Conservation (phyloP, 2,329 filamentous ascomycete genomes). For the Colletotrichum destructivum region DNA sequence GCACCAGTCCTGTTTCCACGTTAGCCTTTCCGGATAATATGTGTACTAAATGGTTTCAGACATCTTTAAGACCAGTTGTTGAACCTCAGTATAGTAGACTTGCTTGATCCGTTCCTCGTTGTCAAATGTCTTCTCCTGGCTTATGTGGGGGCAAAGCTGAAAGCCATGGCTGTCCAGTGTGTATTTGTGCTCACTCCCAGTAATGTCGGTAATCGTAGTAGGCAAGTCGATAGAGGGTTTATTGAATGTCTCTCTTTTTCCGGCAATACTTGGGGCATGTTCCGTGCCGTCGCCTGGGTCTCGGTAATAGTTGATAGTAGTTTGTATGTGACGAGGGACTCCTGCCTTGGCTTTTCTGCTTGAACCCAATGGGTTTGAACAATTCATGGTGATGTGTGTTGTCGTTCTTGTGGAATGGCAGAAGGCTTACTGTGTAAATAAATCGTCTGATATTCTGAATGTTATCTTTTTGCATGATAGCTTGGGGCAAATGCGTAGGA, state of each 20-base stretch:
- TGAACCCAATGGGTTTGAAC: no score
- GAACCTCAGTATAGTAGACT: conserved; percentile 81
- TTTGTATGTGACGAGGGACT: no score
- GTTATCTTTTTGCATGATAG: no score
- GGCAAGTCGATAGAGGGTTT: conserved; percentile 16
- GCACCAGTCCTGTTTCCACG: conserved; percentile 66
- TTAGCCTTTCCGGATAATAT: not conserved
- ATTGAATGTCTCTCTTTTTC: conserved; percentile 46
- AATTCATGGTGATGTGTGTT: no score
- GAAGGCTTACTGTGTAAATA: no score
- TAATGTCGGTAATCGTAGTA: conserved; percentile 51
- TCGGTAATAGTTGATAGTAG: no score
- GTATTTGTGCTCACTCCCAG: conserved; percentile 53
- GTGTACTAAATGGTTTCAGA: conserved; percentile 43
- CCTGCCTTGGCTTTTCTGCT: no score
- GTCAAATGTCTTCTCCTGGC: conserved; percentile 55
- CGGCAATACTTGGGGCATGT: no score
- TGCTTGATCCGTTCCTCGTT: conserved; percentile 75
- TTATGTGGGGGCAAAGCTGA: conserved; percentile 50
- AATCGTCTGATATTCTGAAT: no score
- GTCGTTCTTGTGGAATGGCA: no score
- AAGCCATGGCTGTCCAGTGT: conserved; percentile 58
- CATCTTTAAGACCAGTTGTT: conserved; percentile 75
- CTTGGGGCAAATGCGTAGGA: no score
- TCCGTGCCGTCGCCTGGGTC: no score